A percentile compares a stretch with the other conserved stretches of the same genome.
Evolutionary conservation across 1,284 basidiomycete genomes (phyloP).

Genomic region (Rhodotorula sp.): DNA sequence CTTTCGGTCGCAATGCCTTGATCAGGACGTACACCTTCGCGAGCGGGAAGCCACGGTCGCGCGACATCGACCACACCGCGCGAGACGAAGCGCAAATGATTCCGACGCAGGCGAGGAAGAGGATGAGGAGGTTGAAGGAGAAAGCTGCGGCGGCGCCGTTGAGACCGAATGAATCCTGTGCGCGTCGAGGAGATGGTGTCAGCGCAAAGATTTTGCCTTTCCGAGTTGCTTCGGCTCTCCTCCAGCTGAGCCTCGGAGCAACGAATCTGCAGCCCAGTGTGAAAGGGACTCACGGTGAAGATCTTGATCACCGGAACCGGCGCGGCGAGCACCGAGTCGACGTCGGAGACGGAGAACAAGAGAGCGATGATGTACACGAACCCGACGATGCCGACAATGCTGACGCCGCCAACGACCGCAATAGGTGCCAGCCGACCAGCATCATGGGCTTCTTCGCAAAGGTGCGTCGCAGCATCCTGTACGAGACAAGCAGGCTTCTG

Average conservation of each 20-base stretch:
- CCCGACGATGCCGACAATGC: constrained; percentile 15
- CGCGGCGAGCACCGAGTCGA: constrained; percentile 1
- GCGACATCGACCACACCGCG: constrained; percentile 19
- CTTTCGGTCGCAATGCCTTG: no score
- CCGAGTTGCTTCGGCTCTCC: no score
- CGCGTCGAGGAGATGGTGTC: neutral
- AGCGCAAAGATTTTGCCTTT: no score
- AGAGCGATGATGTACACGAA: constrained; percentile 23
- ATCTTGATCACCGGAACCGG: constrained; percentile 19
- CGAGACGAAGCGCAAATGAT: constrained; percentile 25
- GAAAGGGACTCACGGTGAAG: constrained; percentile 1
- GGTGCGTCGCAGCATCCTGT: constrained; percentile 17
- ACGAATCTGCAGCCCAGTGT: no score
- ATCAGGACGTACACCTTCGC: neutral
- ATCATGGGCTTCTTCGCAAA: constrained; percentile 26
- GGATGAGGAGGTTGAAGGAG: constrained; percentile 23
- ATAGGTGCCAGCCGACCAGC: constrained; percentile 22
- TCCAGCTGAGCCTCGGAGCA: no score
- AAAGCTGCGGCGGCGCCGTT: constrained; percentile 20
- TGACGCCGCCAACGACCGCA: constrained; percentile 21
- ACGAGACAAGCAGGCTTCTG: neutral
- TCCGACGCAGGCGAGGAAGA: constrained; percentile 19
- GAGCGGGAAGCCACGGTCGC: constrained; percentile 23
- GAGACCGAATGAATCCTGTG: constrained; percentile 23
- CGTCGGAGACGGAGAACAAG: constrained; percentile 17